Evolutionary conservation across 2,329 filamentous ascomycete species (phyloP).

Genomic region (Neonectria magnoliae): DNA sequence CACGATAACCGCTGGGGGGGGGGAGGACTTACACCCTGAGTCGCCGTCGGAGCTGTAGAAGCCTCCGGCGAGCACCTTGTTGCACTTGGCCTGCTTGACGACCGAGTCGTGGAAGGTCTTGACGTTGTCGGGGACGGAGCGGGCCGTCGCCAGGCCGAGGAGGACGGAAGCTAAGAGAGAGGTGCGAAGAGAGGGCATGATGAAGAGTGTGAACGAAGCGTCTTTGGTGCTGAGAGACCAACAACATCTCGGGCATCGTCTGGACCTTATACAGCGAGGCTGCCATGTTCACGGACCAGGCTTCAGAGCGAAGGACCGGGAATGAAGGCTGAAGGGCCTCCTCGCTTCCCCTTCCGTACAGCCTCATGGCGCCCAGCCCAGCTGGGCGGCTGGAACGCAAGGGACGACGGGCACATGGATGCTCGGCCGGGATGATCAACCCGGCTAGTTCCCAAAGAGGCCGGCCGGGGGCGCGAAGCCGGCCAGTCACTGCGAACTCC

Average conservation of each 20-base stretch:
- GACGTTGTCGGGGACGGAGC: constrained; percentile 54
- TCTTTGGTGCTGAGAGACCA: neutral
- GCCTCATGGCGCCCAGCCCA: neutral
- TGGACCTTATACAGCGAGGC: constrained; percentile 4
- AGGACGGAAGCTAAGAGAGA: constrained; percentile 37
- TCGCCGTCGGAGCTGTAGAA: constrained; percentile 53
- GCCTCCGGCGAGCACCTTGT: constrained; percentile 49
- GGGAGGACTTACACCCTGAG: constrained; percentile 46
- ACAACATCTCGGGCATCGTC: constrained; percentile 5
- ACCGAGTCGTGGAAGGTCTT: constrained; percentile 53
- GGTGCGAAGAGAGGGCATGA: constrained; percentile 34
- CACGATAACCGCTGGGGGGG: too few species aligned
- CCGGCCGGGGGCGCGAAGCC: neutral
- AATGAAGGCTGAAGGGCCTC: neutral
- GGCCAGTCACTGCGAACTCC: neutral
- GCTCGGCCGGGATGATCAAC: neutral
- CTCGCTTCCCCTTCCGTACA: too few species aligned
- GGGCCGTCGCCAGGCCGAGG: constrained; percentile 37
- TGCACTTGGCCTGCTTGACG: constrained; percentile 50
- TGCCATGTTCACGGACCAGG: neutral
- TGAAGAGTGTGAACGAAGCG: neutral
- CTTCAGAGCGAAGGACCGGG: neutral
- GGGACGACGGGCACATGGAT: neutral
- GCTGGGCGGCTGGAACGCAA: neutral
- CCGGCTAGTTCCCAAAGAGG: neutral